A percentile compares a stretch with the other conserved stretches of the same genome.
Evolutionary conservation across 768 basidiomycete species (phyloP).

Genomic region (Butyriboletus loyo): DNA sequence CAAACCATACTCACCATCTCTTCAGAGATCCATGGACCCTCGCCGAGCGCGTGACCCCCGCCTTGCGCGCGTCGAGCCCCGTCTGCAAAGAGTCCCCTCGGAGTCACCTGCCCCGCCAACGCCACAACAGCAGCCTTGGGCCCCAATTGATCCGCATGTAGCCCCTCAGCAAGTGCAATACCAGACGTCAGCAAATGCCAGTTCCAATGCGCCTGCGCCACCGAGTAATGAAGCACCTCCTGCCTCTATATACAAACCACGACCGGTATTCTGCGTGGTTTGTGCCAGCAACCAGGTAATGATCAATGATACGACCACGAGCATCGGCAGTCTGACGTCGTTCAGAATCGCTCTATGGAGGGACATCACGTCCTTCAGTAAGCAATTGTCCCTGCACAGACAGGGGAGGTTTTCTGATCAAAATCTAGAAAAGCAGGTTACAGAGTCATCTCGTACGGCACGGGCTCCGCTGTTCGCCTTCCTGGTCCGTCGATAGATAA

Average conservation of each 20-base stretch:
- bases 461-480: constrained; percentile 93
- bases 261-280: constrained; percentile 93
- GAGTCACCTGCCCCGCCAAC: constrained; percentile 33
- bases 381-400: constrained; percentile 33
- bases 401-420: constrained; percentile 4
- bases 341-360: constrained; percentile 96
- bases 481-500: constrained; percentile 97
- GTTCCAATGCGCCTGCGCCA: background rate
- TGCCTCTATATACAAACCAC: constrained; percentile 47
- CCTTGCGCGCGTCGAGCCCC: constrained; percentile 66
- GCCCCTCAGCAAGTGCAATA: constrained; percentile 17
- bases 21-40: constrained; percentile 60
- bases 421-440: constrained; percentile 82
- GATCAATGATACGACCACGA: background rate
- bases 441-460: constrained; percentile 90
- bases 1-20: constrained; percentile 14
- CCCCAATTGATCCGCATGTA: constrained; percentile 11
- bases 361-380: constrained; percentile 88
- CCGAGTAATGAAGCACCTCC: constrained; percentile 8
- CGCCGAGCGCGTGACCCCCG: constrained; percentile 79
- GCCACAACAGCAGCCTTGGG: constrained; percentile 27
- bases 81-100: constrained; percentile 50
- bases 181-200: constrained; percentile 11
- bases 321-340: constrained; percentile 13
- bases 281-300: constrained; percentile 97